These are phyloP conservation scores for Kwoniella bestiolae DNA, from an alignment of 768 basidiomycete genomes.

Conservation along the genomic window DNA sequence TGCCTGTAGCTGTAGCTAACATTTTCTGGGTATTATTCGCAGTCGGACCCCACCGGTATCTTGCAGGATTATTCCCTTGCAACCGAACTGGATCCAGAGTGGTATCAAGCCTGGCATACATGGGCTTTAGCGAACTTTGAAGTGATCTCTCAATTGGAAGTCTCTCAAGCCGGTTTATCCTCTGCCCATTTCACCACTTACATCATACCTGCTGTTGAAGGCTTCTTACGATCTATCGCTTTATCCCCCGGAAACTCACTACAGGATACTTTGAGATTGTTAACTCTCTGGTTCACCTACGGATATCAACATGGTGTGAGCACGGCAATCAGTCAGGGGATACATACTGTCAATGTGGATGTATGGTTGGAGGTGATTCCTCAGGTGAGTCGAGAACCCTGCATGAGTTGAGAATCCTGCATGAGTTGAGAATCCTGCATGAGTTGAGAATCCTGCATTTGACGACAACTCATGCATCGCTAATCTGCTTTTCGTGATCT, in stretches of 20 bases:
- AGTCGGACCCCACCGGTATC: constrained; percentile 82
- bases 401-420: too few species aligned
- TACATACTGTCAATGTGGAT: constrained; percentile 87
- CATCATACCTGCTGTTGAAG: constrained; percentile 87
- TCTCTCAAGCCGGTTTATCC: constrained; percentile 66
- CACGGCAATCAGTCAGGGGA: constrained; percentile 82
- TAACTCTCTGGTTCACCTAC: constrained; percentile 98
- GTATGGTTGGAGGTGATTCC: constrained; percentile 99
- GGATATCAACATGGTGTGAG: constrained; percentile 88
- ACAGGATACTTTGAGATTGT: constrained; percentile 87
- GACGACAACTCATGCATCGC: too few species aligned
- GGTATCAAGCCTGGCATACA: constrained; percentile 99
- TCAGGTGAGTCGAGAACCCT: constrained; percentile 75
- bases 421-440: too few species aligned
- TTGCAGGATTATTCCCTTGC: constrained; percentile 81
- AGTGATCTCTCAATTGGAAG: constrained; percentile 80
- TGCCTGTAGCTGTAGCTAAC: neutral
- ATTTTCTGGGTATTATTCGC: neutral
- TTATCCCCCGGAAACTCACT: constrained; percentile 86
- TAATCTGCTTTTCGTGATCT: neutral
- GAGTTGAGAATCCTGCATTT: too few species aligned
- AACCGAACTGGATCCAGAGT: constrained; percentile 87
- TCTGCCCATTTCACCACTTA: constrained; percentile 73
- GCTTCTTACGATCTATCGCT: constrained; percentile 91
- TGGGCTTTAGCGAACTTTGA: constrained; percentile 98